Base-by-base conservation (phyloP, 1,139 yeast species). In the Suhomyces anneliseae region DNA sequence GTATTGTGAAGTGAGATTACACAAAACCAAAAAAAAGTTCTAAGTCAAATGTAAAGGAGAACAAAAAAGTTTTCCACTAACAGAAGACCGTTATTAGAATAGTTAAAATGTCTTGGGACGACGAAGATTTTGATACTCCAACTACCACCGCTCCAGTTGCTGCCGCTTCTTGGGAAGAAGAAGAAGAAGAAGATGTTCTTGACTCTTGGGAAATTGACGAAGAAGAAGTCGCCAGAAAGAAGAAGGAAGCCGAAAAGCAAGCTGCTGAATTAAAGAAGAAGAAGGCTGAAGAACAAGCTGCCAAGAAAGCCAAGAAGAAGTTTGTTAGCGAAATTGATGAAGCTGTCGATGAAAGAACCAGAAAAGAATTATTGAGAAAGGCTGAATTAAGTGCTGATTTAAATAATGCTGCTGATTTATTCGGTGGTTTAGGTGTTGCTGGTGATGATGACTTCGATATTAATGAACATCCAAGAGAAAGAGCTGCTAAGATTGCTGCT, bases 321-420 rank as follows among this genome's bases (percentile, higher is more conserved):
- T 58, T 57, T 32, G 61, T 60, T 7, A 58, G 72, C 48, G 86
- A 83, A 43, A 77, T 84, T 47, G 93, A 86, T 55, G 49, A 45
- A 12, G 32, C 32, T 29, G 74, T 84, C 38, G 92, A 85, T 61
- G 87, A 81, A 53, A 76, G 73, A 52, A 83, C 88, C 11, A 79
- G 90, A 64, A 81, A 76, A 59, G 93, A 87, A 62, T 69, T 90
- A 66, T 75, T 87, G 66, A 86, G 78, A 62, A 75, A 85, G 63
- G 95, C 93, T 14, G 95, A 93, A 69, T 63, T 89, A 49, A 85
- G 82, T 42, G 82, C 96, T 33, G 99, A 93, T 71, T 76, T 93
- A 68, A 88, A 87, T 69, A 87, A 89, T 64, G 98, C 98, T 26
- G 93, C 96, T 27, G 96, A 90, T 59, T 76, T 93, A 59, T 90